Base-by-base conservation (phyloP, 805 yeast genomes). In the Cyberlindnera bimundalis region DNA sequence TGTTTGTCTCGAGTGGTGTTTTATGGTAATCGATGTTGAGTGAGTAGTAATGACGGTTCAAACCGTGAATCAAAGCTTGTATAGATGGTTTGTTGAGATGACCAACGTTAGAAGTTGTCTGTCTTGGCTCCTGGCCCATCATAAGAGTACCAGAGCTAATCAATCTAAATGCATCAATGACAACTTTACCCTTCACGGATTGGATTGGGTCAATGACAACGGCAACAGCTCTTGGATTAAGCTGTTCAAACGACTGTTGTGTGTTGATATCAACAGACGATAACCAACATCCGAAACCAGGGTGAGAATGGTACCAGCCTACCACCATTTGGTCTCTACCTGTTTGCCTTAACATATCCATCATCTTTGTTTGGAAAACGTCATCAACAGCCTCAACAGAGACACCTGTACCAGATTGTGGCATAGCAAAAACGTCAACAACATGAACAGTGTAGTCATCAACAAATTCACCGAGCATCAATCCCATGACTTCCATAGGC, bases 241-340 rank as follows among this genome's bases (percentile, higher is more conserved):
- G 79, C 65, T 89, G 97, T 62, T 93, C 99, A 60, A 93, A 93
- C 26, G 96, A 87, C 62, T 91, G 96, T 61, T 93, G 99, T 3
- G 99, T 93, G 64, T 89, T 88, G 46, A 93, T 95, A 75, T 93
- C 99, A 21, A 93, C 98, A 21, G 90, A 81, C 11, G 98, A 90
- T 53, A 93, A 74, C 99, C 99, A 93, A 71, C 99, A 93, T n/a
- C 99, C 99, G 62, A 91, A 93, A 14, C 99, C 99, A 5, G 99
- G 99, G 67, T 93, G 99, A 12, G 98, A 90, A 62, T 93, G 99
- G 70, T 93, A 93, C 99, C 99, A 93, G 25, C 99, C 99, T 36
- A 93, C 99, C 39, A 93, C 99, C 87, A 87, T 89, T 63, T 93
- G 95, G 66, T 90, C 97, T 64, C 99, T 77, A n/a, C 99, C 99